Conservation (phyloP, 768 basidiomycete species). For the Termitomyces sp. region DNA sequence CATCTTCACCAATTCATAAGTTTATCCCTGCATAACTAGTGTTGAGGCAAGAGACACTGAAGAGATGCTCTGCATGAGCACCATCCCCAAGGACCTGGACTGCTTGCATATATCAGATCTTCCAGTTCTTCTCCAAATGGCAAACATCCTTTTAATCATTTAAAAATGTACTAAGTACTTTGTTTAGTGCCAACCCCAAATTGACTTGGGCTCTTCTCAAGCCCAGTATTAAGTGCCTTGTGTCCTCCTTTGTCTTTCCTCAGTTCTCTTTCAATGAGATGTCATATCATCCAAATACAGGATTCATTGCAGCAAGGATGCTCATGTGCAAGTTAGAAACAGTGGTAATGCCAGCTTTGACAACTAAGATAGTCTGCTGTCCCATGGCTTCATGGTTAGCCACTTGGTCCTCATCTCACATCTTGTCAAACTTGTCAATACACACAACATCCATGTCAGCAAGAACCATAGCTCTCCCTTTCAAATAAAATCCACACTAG, state of each 20-base stretch:
- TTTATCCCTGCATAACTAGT: too few species aligned
- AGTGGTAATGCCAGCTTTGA: constrained; percentile 99
- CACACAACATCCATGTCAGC: constrained; percentile 98
- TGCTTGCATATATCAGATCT: constrained; percentile 54
- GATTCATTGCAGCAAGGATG: constrained; percentile 96
- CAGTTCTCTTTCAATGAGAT: too few species aligned
- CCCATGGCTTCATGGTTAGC: constrained; percentile 99
- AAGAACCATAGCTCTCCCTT: constrained; percentile 99
- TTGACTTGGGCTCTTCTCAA: constrained; percentile 88
- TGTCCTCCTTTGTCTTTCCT: too few species aligned
- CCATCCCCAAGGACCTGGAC: too few species aligned
- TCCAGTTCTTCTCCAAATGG: constrained; percentile 89
- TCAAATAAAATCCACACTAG: constrained; percentile 96
- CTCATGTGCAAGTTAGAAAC: constrained; percentile 94
- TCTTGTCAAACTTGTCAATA: constrained; percentile 99
- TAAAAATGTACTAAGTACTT: not conserved
- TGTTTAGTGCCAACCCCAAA: constrained; percentile 79
- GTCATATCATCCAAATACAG: constrained; percentile 96
- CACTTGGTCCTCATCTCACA: constrained; percentile 98
- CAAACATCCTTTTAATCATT: constrained; percentile 30
- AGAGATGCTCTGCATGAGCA: too few species aligned
- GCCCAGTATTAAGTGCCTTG: constrained; percentile 64
- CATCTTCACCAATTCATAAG: too few species aligned
- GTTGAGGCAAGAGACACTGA: too few species aligned
- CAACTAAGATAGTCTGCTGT: constrained; percentile 98